These are phyloP conservation scores for Neurospora sp. DNA, from an alignment of 2,329 filamentous ascomycete species.

Conservation along the genomic window DNA sequence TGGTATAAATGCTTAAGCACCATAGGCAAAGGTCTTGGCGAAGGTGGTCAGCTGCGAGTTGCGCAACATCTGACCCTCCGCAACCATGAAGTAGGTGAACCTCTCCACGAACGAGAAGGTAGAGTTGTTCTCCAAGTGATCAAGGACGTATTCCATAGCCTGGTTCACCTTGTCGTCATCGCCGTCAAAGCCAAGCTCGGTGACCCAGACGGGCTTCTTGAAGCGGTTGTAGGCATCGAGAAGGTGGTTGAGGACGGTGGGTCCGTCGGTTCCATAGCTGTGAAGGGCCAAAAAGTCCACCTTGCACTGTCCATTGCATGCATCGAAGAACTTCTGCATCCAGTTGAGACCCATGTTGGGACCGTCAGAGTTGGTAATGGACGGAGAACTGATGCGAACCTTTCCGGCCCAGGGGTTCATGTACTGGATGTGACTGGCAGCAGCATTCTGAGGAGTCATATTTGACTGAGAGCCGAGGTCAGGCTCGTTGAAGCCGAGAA, in stretches of 20 bases:
- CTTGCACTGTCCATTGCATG: slow-evolving; percentile 41
- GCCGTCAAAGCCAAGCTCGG: slow-evolving; percentile 50
- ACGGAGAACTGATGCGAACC: slow-evolving; percentile 46
- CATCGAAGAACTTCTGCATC: slow-evolving; percentile 39
- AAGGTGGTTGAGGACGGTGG: slow-evolving; percentile 46
- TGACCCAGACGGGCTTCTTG: slow-evolving; percentile 48
- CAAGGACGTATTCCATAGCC: slow-evolving; percentile 41
- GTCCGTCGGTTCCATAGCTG: slow-evolving; percentile 46
- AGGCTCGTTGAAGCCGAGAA: slow-evolving; percentile 65
- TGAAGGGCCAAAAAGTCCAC: slow-evolving; percentile 53
- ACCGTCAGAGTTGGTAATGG: slow-evolving; percentile 49
- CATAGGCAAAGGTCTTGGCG: slow-evolving; percentile 40
- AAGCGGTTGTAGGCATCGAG: slow-evolving; percentile 34
- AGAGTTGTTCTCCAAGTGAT: slow-evolving; percentile 35
- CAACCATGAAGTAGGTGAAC: slow-evolving; percentile 49
- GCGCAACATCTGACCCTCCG: slow-evolving; percentile 31
- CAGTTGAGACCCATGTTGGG: slow-evolving; percentile 44
- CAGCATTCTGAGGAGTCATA: slow-evolving; percentile 41
- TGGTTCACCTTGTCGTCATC: slow-evolving; percentile 27
- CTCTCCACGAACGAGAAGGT: slow-evolving; percentile 39
- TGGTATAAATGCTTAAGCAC: slow-evolving; percentile 16
- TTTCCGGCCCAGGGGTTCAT: slow-evolving; percentile 46
- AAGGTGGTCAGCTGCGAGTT: slow-evolving; percentile 29
- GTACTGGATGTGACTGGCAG: slow-evolving; percentile 39
- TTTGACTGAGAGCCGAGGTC: slow-evolving; percentile 52